Evolutionary conservation across 2,329 filamentous ascomycete species (phyloP).

Genomic region (Talaromyces sp.): DNA sequence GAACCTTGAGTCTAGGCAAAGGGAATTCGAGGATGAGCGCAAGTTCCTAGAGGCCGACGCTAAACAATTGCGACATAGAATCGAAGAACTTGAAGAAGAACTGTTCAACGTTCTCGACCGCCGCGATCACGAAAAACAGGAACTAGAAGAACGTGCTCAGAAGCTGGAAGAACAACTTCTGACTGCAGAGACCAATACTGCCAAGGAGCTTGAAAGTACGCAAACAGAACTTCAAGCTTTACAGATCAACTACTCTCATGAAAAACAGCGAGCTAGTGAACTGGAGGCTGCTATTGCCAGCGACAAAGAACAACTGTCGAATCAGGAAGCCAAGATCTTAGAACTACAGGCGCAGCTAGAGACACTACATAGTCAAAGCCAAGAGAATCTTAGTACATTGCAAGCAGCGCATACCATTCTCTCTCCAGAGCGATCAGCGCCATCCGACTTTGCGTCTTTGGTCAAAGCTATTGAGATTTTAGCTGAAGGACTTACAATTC

Average conservation of each 20-base stretch:
- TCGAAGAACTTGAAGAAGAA: conserved; percentile 90
- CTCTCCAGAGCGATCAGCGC: conserved; percentile 53
- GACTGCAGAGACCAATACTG: conserved; percentile 51
- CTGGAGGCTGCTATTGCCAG: conserved; percentile 59
- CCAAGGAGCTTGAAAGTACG: conserved; percentile 43
- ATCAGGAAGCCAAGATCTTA: conserved; percentile 42
- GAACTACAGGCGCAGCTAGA: conserved; percentile 53
- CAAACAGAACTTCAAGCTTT: conserved; percentile 56
- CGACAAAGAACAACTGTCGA: conserved; percentile 52
- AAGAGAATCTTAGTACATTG: conserved; percentile 56
- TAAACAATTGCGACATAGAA: conserved; percentile 68
- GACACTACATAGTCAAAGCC: conserved; percentile 52
- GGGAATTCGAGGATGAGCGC: conserved; percentile 82
- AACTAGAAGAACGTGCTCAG: conserved; percentile 66
- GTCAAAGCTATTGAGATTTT: conserved; percentile 60
- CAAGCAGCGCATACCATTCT: conserved; percentile 61
- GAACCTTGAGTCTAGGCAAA: conserved; percentile 90
- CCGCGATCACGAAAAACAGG: conserved; percentile 75
- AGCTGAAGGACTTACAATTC: conserved; percentile 60
- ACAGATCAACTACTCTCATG: conserved; percentile 56
- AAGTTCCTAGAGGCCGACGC: conserved; percentile 80
- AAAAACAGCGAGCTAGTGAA: conserved; percentile 60
- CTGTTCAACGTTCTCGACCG: conserved; percentile 81
- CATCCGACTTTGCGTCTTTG: conserved; percentile 58
- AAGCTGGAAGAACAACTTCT: conserved; percentile 71